A percentile compares a stretch with the other conserved stretches of the same genome.
Conservation (phyloP, 2,329 filamentous ascomycete genomes). For the Ophiostoma montium region DNA sequence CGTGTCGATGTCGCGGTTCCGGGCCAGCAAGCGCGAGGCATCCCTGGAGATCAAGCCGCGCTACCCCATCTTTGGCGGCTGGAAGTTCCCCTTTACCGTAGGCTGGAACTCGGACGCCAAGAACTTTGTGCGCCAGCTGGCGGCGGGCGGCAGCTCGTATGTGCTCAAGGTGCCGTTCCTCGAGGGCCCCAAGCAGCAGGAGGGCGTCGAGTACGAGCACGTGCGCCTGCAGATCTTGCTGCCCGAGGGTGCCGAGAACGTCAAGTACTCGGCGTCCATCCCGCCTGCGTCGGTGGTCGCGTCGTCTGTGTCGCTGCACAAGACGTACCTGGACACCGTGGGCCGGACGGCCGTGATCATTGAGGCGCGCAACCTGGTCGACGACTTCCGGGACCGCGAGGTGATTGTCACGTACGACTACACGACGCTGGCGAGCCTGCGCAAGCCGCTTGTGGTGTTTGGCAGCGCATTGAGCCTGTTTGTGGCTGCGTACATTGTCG, state of each 20-base stretch:
- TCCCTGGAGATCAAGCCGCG: conserved; percentile 80
- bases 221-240: conserved; percentile 71
- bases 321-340: conserved; percentile 86
- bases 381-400: conserved; percentile 75
- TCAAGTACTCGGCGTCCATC: conserved; percentile 62
- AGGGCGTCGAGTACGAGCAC: conserved; percentile 76
- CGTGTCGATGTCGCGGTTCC: conserved; percentile 84
- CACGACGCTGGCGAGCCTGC: conserved; percentile 55
- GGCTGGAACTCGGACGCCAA: conserved; percentile 87
- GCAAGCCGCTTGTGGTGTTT: conserved; percentile 79
- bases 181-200: conserved; percentile 73
- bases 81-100: conserved; percentile 95
- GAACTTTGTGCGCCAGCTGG: conserved; percentile 54
- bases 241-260: conserved; percentile 77
- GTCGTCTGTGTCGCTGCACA: conserved; percentile 48
- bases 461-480: conserved; percentile 61
- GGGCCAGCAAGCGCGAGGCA: conserved; percentile 62
- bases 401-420: conserved; percentile 83
- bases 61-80: conserved; percentile 92
- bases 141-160: conserved; percentile 54
- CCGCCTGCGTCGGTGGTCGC: conserved; percentile 48
- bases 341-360: conserved; percentile 74
- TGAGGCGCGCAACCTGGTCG: conserved; percentile 73
- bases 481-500: conserved; percentile 57
- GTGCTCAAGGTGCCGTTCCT: conserved; percentile 84